Conservation (phyloP, 2,329 filamentous ascomycete species). For the Mycosphaerelloides madeirae region DNA sequence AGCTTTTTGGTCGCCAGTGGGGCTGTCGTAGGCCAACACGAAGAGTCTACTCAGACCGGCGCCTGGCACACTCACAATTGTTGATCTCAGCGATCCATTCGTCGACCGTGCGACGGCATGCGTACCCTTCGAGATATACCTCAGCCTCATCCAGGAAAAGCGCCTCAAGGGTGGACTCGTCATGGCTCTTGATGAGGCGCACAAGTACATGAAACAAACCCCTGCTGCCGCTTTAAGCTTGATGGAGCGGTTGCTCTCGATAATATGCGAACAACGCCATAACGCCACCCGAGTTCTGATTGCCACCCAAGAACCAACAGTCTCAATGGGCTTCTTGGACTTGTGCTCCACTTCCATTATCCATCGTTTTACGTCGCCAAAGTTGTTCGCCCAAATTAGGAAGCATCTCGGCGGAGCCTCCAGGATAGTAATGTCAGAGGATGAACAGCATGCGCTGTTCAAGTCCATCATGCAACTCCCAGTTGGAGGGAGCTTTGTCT, state of each 20-base stretch:
- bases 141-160: constrained; percentile 52
- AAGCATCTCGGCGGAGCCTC: constrained; percentile 46
- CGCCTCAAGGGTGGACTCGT: constrained; percentile 50
- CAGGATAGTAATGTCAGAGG: constrained; percentile 7
- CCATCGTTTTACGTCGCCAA: constrained; percentile 65
- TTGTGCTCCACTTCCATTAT: constrained; percentile 66
- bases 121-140: constrained; percentile 65
- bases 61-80: constrained; percentile 56
- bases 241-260: constrained; percentile 57
- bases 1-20: constrained; percentile 50
- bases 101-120: constrained; percentile 64
- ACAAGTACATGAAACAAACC: constrained; percentile 60
- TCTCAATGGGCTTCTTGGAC: constrained; percentile 64
- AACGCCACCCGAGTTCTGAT: constrained; percentile 63
- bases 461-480: constrained; percentile 26
- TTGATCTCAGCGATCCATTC: constrained; percentile 71
- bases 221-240: constrained; percentile 53
- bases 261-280: constrained; percentile 70
- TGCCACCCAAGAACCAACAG: constrained; percentile 71
- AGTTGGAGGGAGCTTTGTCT: constrained; percentile 32
- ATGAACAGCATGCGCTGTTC: constrained; percentile 22
- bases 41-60: constrained; percentile 23
- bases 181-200: constrained; percentile 70
- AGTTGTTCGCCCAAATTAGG: constrained; percentile 52
- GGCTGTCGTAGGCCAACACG: not conserved